These are phyloP conservation scores for Dalechampia spathulata DNA, from an alignment of 441 rosid genomes.

Conservation along the genomic window DNA sequence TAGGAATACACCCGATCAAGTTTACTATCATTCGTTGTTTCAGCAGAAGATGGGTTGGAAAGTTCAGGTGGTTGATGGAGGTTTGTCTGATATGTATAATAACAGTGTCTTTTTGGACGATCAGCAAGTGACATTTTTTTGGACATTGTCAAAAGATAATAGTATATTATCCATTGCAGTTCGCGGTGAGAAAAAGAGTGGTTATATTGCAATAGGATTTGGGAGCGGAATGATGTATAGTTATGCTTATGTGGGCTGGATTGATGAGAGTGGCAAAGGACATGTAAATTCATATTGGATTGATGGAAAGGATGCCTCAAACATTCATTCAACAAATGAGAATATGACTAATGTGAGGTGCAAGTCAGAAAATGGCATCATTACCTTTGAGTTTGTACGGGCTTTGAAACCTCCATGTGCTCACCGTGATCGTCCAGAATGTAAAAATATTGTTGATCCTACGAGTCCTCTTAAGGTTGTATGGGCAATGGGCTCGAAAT, in stretches of 20 bases:
- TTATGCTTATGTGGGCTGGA: conserved; percentile 92
- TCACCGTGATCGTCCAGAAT: conserved; percentile 42
- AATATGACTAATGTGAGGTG: conserved; percentile 77
- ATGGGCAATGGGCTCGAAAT: conserved; percentile 96
- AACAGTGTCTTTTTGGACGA: conserved; percentile 81
- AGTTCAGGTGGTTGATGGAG: conserved; percentile 95
- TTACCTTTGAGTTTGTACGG: conserved; percentile 83
- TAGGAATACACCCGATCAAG: conserved; percentile 89
- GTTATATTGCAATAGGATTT: conserved; percentile 82
- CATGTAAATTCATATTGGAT: conserved; percentile 85
- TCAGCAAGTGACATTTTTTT: conserved; percentile 93
- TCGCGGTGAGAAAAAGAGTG: conserved; percentile 94
- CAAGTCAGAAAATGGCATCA: conserved; percentile 84
- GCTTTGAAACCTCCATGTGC: conserved; percentile 61
- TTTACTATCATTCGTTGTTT: conserved; percentile 75
- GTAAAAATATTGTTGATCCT: conserved; percentile 78
- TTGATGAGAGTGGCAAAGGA: conserved; percentile 63
- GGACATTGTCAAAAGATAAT: conserved; percentile 56
- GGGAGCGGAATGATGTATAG: conserved; percentile 75
- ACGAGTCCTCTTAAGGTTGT: conserved; percentile 86
- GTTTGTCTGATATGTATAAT: conserved; percentile 91
- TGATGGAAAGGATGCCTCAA: conserved; percentile 68
- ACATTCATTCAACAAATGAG: conserved; percentile 67
- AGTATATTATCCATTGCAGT: conserved; percentile 84
- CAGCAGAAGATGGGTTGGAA: conserved; percentile 98